Percentiles rank a stretch among this genome's conserved stretches.
Conservation (phyloP, 1,139 yeast species). For the Geotrichum carabidarum region DNA sequence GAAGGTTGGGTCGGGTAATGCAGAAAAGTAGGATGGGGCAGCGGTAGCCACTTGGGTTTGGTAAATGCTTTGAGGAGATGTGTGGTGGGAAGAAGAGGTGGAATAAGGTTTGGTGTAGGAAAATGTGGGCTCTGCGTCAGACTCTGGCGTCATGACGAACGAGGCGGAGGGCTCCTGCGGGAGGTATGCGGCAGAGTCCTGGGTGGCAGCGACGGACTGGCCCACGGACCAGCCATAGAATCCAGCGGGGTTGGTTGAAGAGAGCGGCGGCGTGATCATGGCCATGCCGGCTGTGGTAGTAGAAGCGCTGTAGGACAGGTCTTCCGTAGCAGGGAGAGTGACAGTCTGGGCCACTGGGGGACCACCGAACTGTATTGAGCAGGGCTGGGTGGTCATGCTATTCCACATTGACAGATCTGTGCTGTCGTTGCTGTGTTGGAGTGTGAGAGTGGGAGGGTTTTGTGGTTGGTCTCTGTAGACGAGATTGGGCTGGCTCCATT, state of each 20-base stretch:
- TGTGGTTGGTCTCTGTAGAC: neutral
- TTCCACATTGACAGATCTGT: slow-evolving; percentile 3
- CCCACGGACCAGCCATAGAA: slow-evolving; percentile 9
- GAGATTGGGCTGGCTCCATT: neutral
- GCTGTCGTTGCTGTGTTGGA: slow-evolving; percentile 6
- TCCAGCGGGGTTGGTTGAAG: neutral
- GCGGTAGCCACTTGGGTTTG: neutral
- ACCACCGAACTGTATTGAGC: slow-evolving; percentile 3
- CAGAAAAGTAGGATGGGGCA: neutral
- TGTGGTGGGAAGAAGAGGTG: slow-evolving; percentile 3
- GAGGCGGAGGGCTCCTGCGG: neutral
- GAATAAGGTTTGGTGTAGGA: slow-evolving; percentile 2
- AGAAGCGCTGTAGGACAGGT: neutral
- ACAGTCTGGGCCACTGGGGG: slow-evolving; percentile 11
- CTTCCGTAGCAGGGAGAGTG: slow-evolving; percentile 3
- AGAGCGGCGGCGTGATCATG: slow-evolving; percentile 3
- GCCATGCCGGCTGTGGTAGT: too few relatives aligned
- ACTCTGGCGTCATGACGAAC: slow-evolving; percentile 7
- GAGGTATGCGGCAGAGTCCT: too few relatives aligned
- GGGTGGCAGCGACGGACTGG: neutral
- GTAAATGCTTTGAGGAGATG: slow-evolving; percentile 13
- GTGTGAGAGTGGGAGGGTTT: neutral
- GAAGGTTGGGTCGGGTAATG: slow-evolving; percentile 5
- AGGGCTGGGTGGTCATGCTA: neutral
- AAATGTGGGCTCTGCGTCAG: slow-evolving; percentile 4